These are phyloP conservation scores for Solanum appendiculatum DNA, from an alignment of 257 asterid genomes.

Conservation along the genomic window DNA sequence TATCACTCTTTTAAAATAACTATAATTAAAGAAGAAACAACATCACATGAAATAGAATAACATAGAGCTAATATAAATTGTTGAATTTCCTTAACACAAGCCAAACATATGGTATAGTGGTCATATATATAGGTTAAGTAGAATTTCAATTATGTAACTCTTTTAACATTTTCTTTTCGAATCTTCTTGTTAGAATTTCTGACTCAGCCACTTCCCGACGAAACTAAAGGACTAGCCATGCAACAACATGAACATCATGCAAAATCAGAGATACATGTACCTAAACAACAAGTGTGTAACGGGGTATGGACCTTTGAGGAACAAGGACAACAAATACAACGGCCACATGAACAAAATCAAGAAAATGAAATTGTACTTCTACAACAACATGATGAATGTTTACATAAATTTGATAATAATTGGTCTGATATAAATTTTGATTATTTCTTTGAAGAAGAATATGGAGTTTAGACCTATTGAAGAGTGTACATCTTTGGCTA, in stretches of 20 bases:
- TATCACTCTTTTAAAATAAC: neutral
- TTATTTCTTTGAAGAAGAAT: neutral
- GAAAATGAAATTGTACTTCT: neutral
- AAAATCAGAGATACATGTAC: neutral
- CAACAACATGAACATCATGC: neutral
- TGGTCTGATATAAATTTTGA: neutral
- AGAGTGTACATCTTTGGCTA: neutral
- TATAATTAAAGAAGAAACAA: neutral
- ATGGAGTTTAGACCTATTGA: neutral
- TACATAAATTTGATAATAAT: neutral
- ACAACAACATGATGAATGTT: neutral
- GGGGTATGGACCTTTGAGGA: neutral
- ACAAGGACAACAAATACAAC: neutral
- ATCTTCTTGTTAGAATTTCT: neutral
- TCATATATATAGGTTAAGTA: no score
- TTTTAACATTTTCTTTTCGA: neutral
- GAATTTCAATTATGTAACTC: no score
- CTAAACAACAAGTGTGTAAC: neutral
- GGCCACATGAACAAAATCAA: neutral
- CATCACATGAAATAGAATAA: neutral
- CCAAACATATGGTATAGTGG: neutral
- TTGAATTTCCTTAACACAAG: neutral
- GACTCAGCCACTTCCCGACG: fast-evolving
- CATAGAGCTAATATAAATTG: neutral
- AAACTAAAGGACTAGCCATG: neutral